phyloP scores from a whole-genome alignment of 208 protist species.

The Trypanosoma vivax region DNA sequence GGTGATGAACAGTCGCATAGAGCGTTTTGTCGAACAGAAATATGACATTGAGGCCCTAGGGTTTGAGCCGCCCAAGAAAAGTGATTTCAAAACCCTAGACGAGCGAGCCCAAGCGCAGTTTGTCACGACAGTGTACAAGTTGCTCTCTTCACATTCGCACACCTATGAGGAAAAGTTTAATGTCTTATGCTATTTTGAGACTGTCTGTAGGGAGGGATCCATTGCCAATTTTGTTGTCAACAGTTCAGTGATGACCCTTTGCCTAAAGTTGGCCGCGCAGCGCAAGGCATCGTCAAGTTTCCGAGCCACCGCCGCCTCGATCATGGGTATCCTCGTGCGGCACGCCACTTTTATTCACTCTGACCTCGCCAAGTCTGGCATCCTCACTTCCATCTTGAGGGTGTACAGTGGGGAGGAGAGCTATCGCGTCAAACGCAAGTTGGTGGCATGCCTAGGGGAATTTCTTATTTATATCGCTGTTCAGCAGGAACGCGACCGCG shows the following conservation, averaged over 20 bases:
- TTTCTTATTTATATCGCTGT: conserved; percentile 87
- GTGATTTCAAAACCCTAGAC: conserved; percentile 50
- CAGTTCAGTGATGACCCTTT: conserved; percentile 87
- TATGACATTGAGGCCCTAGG: conserved; percentile 47
- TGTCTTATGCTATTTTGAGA: conserved; percentile 84
- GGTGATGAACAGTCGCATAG: conserved; percentile 84
- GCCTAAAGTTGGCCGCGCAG: conserved; percentile 59
- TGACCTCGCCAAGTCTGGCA: conserved; percentile 54
- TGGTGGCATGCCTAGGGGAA: conserved; percentile 81
- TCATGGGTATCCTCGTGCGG: conserved; percentile 85
- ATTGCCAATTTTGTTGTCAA: conserved; percentile 87
- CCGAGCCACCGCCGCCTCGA: conserved; percentile 53
- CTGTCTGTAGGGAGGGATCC: conserved; percentile 55
- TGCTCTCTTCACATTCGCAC: conserved; percentile 22
- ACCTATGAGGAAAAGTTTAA: conserved; percentile 55
- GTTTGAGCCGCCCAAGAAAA: conserved; percentile 50
- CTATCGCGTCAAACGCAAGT: conserved; percentile 53
- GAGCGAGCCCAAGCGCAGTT: conserved; percentile 41
- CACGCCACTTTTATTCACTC: conserved; percentile 75
- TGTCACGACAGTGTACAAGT: conserved; percentile 46
- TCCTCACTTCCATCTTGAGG: conserved; percentile 50
- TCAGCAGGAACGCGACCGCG: conserved; percentile 55
- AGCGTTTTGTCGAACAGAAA: conserved; percentile 63
- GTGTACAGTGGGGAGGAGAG: conserved; percentile 54
- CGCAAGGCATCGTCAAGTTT: conserved; percentile 39